These are phyloP conservation scores for Tetrahymena elliotti DNA, from an alignment of 73 alveolate species.

Conservation along the genomic window DNA sequence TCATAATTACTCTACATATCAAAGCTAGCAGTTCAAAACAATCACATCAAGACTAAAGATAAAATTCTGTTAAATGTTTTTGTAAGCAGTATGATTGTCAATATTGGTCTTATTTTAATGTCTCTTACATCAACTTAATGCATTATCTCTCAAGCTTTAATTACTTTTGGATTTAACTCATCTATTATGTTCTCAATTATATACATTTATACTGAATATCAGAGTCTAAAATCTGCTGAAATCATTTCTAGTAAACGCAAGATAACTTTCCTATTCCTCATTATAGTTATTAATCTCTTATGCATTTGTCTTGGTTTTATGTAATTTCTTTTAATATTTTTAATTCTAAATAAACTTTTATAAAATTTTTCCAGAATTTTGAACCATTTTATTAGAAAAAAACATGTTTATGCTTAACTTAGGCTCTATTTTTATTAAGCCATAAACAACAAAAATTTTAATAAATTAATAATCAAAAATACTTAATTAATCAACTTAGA, in stretches of 20 bases:
- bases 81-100: not conserved
- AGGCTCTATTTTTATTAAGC: not conserved
- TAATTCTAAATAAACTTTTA: not conserved
- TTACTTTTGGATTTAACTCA: not conserved
- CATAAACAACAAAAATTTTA: not conserved
- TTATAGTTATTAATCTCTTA: not conserved
- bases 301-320: not conserved
- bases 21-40: not conserved
- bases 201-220: not conserved
- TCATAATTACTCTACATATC: not conserved
- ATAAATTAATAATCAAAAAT: no score
- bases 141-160: not conserved
- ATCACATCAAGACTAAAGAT: not conserved
- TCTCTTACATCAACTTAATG: not conserved
- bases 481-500: no score
- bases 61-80: not conserved
- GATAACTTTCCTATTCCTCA: not conserved
- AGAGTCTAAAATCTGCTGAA: not conserved
- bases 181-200: not conserved
- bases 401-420: not conserved
- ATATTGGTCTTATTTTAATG: not conserved
- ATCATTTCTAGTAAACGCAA: not conserved
- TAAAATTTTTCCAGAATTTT: no score
- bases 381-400: not conserved
- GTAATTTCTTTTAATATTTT: not conserved